phyloP scores from a whole-genome alignment of 371 early-diverging fungal species.

The Capniomyces stellatus region DNA sequence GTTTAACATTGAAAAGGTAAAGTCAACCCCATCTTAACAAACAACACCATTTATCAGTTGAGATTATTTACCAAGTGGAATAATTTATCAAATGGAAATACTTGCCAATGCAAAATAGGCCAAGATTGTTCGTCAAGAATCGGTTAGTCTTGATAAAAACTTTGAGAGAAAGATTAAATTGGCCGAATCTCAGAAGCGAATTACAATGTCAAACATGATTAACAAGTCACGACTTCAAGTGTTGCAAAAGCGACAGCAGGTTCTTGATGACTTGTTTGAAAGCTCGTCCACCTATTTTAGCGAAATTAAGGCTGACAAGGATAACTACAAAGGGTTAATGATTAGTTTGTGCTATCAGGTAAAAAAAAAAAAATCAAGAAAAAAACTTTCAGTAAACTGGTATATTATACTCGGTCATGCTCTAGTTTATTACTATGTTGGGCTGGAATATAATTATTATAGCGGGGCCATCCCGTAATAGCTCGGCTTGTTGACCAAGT shows the following conservation, averaged over 20 bases:
- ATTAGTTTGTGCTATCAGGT: constrained; percentile 31
- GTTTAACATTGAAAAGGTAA: constrained; percentile 78
- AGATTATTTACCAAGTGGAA: too few species aligned
- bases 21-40: too few species aligned
- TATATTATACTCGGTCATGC: too few species aligned
- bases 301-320: constrained; percentile 11
- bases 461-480: too few species aligned
- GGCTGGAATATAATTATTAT: too few species aligned
- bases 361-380: background rate
- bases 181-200: constrained; percentile 30
- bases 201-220: constrained; percentile 81
- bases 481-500: too few species aligned
- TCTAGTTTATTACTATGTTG: too few species aligned
- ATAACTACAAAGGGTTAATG: constrained; percentile 13
- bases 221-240: constrained; percentile 86
- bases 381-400: too few species aligned
- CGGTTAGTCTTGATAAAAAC: constrained; percentile 22
- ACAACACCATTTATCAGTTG: too few species aligned
- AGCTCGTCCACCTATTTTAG: constrained; percentile 9
- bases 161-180: constrained; percentile 28
- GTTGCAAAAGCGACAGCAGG: constrained; percentile 71
- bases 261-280: constrained; percentile 45
- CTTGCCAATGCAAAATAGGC: too few species aligned
- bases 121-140: constrained; percentile 17
- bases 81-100: too few species aligned